Percentiles rank a stretch among this genome's conserved stretches.
Evolutionary conservation across 2,329 filamentous ascomycete genomes (phyloP).

Genomic region (Boeremia lycopersici): DNA sequence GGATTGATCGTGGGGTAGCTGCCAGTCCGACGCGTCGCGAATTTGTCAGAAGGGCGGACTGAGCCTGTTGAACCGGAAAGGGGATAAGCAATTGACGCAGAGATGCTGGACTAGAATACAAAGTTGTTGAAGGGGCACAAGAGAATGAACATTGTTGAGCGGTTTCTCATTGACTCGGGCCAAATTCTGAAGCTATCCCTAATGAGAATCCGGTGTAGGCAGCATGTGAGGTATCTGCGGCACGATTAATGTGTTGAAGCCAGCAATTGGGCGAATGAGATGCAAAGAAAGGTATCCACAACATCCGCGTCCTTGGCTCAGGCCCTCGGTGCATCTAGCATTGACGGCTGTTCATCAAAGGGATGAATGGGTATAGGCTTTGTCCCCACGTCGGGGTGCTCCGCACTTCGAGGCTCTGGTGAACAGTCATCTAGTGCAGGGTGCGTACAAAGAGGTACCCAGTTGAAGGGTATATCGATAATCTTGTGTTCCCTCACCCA

Average conservation of each 20-base stretch:
- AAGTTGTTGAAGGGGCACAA: too few species aligned
- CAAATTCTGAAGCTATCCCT: neutral
- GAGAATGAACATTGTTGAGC: too few species aligned
- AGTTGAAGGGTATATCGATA: conserved; percentile 5
- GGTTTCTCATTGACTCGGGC: too few species aligned
- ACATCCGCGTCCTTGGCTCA: neutral
- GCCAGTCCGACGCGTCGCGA: too few species aligned
- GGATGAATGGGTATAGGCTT: neutral
- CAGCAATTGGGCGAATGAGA: neutral
- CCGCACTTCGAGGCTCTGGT: conserved; percentile 12
- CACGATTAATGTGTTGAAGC: neutral
- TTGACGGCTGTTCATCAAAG: neutral
- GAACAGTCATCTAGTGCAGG: neutral
- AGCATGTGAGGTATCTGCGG: neutral
- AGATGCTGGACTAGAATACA: too few species aligned
- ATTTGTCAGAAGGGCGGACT: too few species aligned
- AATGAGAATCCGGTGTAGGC: neutral
- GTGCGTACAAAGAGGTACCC: neutral
- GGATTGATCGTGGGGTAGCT: too few species aligned
- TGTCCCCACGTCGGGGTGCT: neutral
- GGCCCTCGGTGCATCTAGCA: neutral
- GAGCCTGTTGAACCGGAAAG: too few species aligned
- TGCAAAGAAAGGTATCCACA: neutral
- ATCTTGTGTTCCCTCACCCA: conserved; percentile 2
- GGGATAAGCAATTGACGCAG: too few species aligned